Evolutionary conservation across 1,284 basidiomycete genomes (phyloP).

Genomic region (Puccinia coronata): DNA sequence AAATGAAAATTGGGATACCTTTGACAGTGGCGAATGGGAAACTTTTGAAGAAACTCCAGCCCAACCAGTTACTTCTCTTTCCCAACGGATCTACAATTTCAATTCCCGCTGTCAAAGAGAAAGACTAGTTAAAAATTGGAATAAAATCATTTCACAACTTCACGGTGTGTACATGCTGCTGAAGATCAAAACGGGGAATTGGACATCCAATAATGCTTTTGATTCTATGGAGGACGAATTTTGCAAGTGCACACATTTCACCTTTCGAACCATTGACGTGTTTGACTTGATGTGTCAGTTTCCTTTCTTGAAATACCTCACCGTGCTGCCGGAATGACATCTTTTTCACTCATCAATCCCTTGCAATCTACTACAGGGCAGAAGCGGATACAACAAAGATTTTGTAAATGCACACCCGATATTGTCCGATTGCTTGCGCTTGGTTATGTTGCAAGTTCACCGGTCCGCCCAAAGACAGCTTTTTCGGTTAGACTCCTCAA

Average conservation of each 20-base stretch:
- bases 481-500: conserved; percentile 12
- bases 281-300: conserved; percentile 21
- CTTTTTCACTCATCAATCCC: too few relatives aligned
- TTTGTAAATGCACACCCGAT: conserved; percentile 8
- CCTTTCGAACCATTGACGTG: not conserved
- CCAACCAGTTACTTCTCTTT: not conserved
- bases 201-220: not conserved
- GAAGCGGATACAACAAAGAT: not conserved
- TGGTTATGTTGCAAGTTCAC: conserved; percentile 2
- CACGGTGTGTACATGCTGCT: conserved; percentile 1
- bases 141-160: not conserved
- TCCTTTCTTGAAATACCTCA: not conserved
- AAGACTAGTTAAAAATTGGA: not conserved
- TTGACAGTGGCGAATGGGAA: not conserved
- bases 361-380: conserved; percentile 2
- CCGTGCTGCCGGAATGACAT: not conserved
- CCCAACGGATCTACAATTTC: not conserved
- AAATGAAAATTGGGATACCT: too few relatives aligned
- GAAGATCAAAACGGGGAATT: conserved; percentile 13
- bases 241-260: not conserved
- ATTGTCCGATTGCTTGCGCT: not conserved
- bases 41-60: not conserved
- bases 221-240: not conserved
- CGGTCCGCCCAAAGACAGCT: not conserved
- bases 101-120: not conserved